Conservation (phyloP, 2,329 filamentous ascomycete species). For the Calonectria honghensis region DNA sequence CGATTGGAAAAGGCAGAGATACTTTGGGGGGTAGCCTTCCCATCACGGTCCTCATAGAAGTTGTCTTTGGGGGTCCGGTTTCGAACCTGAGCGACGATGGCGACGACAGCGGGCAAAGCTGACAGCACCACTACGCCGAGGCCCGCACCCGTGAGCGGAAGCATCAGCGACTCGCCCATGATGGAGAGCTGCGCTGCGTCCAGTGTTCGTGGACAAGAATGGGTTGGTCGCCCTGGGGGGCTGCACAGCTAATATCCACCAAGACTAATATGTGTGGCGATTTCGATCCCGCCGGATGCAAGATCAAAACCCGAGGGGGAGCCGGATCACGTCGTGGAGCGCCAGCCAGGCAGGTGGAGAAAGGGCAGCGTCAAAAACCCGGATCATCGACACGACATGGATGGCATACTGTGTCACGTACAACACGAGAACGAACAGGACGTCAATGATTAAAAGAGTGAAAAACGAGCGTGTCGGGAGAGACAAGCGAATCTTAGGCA, state of each 20-base stretch:
- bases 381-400: neutral
- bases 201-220: neutral
- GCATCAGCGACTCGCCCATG: conserved; percentile 47
- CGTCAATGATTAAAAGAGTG: neutral
- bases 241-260: neutral
- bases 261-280: neutral
- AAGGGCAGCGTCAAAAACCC: neutral
- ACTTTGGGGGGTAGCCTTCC: conserved; percentile 79
- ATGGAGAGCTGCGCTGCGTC: neutral
- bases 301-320: neutral
- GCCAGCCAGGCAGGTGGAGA: neutral
- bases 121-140: conserved; percentile 61
- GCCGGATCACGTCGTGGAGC: neutral
- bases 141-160: conserved; percentile 58
- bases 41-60: conserved; percentile 82
- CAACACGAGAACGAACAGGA: neutral
- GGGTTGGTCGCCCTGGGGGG: neutral
- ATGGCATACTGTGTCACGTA: conserved; percentile 2
- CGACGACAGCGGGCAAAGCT: conserved; percentile 61
- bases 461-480: neutral
- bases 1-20: conserved; percentile 77
- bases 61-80: conserved; percentile 63
- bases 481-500: neutral
- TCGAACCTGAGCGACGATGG: conserved; percentile 60
- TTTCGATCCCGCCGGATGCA: neutral